A percentile compares a stretch with the other conserved stretches of the same genome.
phyloP scores from a whole-genome alignment of 148 eudicot species.

The Rhododendron williamsianum region DNA sequence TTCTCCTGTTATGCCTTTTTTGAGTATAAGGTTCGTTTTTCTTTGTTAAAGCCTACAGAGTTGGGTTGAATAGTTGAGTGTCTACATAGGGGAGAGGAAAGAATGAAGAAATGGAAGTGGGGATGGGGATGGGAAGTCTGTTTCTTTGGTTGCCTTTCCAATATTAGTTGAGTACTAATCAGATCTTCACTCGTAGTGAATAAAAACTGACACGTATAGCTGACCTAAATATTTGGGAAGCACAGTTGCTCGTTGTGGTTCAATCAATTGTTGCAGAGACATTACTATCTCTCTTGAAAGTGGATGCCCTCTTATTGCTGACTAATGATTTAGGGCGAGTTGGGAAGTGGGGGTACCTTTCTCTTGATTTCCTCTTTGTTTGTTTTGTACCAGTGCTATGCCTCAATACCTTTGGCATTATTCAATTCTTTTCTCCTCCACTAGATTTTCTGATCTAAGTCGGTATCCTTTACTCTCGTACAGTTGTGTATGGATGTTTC shows the following conservation, averaged over 20 bases:
- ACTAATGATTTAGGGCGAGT: not conserved
- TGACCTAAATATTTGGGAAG: not conserved
- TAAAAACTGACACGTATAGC: not conserved
- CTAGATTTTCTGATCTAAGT: not conserved
- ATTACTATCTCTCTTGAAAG: not conserved
- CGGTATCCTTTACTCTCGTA: not conserved
- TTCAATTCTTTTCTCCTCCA: not conserved
- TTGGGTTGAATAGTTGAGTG: not conserved
- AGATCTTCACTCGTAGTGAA: not conserved
- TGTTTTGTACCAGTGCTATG: not conserved
- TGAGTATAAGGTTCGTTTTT: not conserved
- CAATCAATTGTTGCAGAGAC: not conserved
- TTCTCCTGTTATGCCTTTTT: not conserved
- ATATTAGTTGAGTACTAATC: not conserved
- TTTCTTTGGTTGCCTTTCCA: not conserved
- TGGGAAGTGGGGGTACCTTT: not conserved
- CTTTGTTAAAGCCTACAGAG: not conserved
- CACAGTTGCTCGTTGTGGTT: constrained; percentile 1
- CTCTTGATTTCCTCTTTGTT: not conserved
- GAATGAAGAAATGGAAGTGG: not conserved
- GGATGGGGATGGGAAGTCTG: not conserved
- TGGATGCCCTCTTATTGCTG: not conserved
- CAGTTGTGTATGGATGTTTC: not conserved
- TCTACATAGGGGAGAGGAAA: not conserved
- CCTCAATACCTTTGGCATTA: not conserved